These are phyloP conservation scores for Quaeritorhiza haematococci DNA, from an alignment of 371 early-diverging fungal genomes.

Conservation along the genomic window DNA sequence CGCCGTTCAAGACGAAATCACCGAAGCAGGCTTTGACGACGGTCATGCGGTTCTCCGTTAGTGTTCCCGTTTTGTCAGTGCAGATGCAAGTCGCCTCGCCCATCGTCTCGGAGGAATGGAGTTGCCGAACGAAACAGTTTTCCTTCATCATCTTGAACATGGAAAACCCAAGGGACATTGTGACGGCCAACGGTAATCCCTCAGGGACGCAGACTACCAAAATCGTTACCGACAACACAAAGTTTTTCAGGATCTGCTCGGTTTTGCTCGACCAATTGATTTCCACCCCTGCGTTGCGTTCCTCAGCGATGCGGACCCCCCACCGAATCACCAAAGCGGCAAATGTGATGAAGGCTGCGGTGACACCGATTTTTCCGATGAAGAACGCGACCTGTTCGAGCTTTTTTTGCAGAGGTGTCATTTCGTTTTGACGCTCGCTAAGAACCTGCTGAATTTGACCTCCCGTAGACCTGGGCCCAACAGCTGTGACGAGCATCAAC, in stretches of 20 bases:
- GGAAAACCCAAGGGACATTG: slow-evolving; percentile 89
- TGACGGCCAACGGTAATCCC: slow-evolving; percentile 96
- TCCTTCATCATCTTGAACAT: slow-evolving; percentile 88
- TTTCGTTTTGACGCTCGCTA: slow-evolving; percentile 63
- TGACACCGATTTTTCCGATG: slow-evolving; percentile 91
- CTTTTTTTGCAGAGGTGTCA: slow-evolving; percentile 89
- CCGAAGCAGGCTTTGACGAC: slow-evolving; percentile 59
- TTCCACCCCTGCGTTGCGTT: slow-evolving; percentile 24
- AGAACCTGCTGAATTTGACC: slow-evolving; percentile 80
- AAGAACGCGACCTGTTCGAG: slow-evolving; percentile 80
- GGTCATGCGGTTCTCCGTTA: slow-evolving; percentile 95
- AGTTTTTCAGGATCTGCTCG: slow-evolving; percentile 30
- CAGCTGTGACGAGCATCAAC: slow-evolving; percentile 76
- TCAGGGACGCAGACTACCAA: slow-evolving; percentile 97
- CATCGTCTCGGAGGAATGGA: slow-evolving; percentile 96
- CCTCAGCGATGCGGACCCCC: slow-evolving; percentile 50
- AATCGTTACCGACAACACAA: slow-evolving; percentile 64
- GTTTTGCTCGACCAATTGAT: slow-evolving; percentile 25
- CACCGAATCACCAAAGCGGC: slow-evolving; percentile 77
- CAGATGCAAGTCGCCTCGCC: slow-evolving; percentile 94
- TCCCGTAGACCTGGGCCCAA: slow-evolving; percentile 69
- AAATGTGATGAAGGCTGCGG: slow-evolving; percentile 82
- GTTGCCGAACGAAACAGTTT: slow-evolving; percentile 88
- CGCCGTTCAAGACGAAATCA: slow-evolving; percentile 33
- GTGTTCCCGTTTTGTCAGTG: slow-evolving; percentile 96